phyloP scores from a whole-genome alignment of 139 green algal species.

The Picochlorum sp. region DNA sequence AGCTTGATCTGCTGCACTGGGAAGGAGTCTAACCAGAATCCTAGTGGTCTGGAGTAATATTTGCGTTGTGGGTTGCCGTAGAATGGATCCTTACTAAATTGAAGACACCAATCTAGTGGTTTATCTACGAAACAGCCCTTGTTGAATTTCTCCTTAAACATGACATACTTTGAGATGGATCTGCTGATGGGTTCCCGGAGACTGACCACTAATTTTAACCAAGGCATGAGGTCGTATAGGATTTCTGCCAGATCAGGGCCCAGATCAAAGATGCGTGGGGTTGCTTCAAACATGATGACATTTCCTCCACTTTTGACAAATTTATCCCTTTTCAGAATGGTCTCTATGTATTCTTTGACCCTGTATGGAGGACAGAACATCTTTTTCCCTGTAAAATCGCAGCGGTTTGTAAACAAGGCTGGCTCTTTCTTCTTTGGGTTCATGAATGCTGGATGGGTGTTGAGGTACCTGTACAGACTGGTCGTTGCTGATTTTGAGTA shows the following conservation, averaged over 20 bases:
- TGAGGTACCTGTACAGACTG: constrained; percentile 8
- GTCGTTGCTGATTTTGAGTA: constrained; percentile 16
- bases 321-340: constrained; percentile 14
- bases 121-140: constrained; percentile 11
- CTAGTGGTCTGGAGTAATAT: constrained; percentile 22
- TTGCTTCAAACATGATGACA: constrained; percentile 12
- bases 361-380: background rate
- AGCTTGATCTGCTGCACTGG: constrained; percentile 18
- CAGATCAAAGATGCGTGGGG: background rate
- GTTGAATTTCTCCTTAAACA: constrained; percentile 11
- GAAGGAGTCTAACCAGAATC: too few species aligned
- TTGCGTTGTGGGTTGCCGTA: background rate
- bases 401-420: constrained; percentile 3
- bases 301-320: constrained; percentile 12
- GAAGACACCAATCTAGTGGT: background rate
- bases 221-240: constrained; percentile 14
- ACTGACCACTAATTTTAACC: constrained; percentile 15
- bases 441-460: constrained; percentile 4
- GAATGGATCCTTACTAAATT: too few species aligned
- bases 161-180: constrained; percentile 1
- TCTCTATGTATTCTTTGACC: constrained; percentile 8
- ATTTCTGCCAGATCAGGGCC: constrained; percentile 1
- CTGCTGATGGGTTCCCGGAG: constrained; percentile 21
- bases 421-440: constrained; percentile 2
- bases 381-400: constrained; percentile 9